These are phyloP conservation scores for Blastobotrys malaysiensis DNA, from an alignment of 1,139 yeast species.

Conservation along the genomic window DNA sequence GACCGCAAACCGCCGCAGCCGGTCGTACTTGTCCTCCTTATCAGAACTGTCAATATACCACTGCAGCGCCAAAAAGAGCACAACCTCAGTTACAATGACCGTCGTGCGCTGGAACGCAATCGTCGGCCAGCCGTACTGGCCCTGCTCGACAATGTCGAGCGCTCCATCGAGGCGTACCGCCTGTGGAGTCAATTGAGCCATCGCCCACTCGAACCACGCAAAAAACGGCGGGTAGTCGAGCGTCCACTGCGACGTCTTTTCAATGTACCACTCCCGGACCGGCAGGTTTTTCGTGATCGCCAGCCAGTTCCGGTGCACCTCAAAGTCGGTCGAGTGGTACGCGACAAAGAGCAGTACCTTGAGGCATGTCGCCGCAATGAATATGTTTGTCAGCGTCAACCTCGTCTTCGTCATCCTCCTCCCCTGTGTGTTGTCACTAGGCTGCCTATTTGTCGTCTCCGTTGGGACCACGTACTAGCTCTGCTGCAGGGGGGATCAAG, in stretches of 20 bases:
- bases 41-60: constrained; percentile 49
- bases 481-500: too few relatives aligned
- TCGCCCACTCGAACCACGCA: constrained; percentile 85
- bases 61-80: constrained; percentile 65
- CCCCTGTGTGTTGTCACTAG: neutral
- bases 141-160: constrained; percentile 59
- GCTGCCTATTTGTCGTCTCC: neutral
- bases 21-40: constrained; percentile 23
- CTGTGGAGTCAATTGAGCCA: constrained; percentile 67
- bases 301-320: constrained; percentile 95
- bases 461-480: neutral
- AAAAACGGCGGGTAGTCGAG: constrained; percentile 96
- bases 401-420: constrained; percentile 1
- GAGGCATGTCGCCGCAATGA: constrained; percentile 55
- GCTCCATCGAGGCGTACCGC: constrained; percentile 67
- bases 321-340: constrained; percentile 85
- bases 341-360: constrained; percentile 46
- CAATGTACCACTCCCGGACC: constrained; percentile 72
- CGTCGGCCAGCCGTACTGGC: constrained; percentile 71
- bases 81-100: constrained; percentile 71
- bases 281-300: constrained; percentile 86
- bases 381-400: constrained; percentile 37
- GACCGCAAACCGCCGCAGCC: constrained; percentile 56
- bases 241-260: constrained; percentile 88
- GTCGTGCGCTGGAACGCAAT: constrained; percentile 74